Percentiles rank a stretch among this genome's conserved stretches.
Evolutionary conservation across 805 yeast species (phyloP).

Genomic region (Sporopachydermia quercuum): DNA sequence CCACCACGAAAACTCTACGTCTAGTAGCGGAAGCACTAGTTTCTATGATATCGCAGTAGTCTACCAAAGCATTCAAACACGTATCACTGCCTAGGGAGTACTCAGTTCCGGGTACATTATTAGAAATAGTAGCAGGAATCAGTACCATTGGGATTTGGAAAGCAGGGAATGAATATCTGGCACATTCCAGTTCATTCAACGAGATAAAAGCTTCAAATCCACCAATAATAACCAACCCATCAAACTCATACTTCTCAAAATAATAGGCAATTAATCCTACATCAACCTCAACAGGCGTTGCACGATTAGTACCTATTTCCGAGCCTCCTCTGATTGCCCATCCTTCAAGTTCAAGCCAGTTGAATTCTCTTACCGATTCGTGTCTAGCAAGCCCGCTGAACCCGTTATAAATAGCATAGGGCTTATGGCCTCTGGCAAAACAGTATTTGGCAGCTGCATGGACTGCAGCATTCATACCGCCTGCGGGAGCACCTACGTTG

Average conservation of each 20-base stretch:
- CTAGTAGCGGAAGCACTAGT: slow-evolving; percentile 92
- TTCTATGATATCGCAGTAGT: slow-evolving; percentile 90
- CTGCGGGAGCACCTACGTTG: slow-evolving; percentile 95
- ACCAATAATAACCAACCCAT: slow-evolving; percentile 84
- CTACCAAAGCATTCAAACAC: slow-evolving; percentile 78
- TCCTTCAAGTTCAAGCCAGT: slow-evolving; percentile 77
- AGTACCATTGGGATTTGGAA: slow-evolving; percentile 89
- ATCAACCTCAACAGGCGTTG: slow-evolving; percentile 63
- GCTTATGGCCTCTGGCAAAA: slow-evolving; percentile 77
- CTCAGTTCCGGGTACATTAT: slow-evolving; percentile 98
- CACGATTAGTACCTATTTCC: slow-evolving; percentile 91
- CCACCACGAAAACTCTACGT: slow-evolving; percentile 89
- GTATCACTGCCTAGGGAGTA: slow-evolving; percentile 93
- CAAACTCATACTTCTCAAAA: slow-evolving; percentile 75
- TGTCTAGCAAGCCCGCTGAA: slow-evolving; percentile 85
- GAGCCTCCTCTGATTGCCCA: slow-evolving; percentile 92
- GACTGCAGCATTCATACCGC: slow-evolving; percentile 87
- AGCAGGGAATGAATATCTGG: slow-evolving; percentile 70
- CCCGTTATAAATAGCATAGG: slow-evolving; percentile 87
- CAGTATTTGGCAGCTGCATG: slow-evolving; percentile 85
- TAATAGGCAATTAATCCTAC: slow-evolving; percentile 86
- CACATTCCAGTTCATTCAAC: slow-evolving; percentile 64
- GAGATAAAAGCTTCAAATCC: slow-evolving; percentile 95
- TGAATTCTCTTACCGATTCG: slow-evolving; percentile 60
- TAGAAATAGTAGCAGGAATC: slow-evolving; percentile 91